phyloP scores from a whole-genome alignment of 768 basidiomycete species.

The Lentinula edodes region DNA sequence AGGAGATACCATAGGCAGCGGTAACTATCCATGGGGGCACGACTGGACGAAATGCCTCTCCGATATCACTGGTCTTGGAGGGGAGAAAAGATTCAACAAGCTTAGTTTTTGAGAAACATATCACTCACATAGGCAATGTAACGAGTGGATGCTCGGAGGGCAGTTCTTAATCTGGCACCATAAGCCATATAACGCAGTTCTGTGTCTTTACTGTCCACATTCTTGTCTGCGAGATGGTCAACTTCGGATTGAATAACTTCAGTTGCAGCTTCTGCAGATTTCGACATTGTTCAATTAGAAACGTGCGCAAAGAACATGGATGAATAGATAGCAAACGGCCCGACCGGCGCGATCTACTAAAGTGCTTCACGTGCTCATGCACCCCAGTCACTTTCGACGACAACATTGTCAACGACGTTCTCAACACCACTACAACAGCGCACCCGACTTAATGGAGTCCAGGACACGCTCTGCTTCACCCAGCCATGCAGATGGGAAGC shows the following conservation, averaged over 20 bases:
- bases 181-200: slow-evolving; percentile 72
- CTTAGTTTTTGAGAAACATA: not conserved
- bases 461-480: slow-evolving; percentile 37
- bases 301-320: slow-evolving; percentile 2
- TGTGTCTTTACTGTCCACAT: slow-evolving; percentile 64
- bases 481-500: slow-evolving; percentile 15
- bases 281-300: slow-evolving; percentile 5
- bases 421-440: slow-evolving; percentile 13
- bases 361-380: not conserved
- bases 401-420: slow-evolving; percentile 16
- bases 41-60: slow-evolving; percentile 79
- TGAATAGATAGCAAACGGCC: not conserved
- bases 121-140: slow-evolving; percentile 72
- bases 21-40: slow-evolving; percentile 67
- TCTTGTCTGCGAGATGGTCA: slow-evolving; percentile 52
- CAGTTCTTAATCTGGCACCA: slow-evolving; percentile 72
- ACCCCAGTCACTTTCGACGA: slow-evolving; percentile 2
- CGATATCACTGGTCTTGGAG: slow-evolving; percentile 69
- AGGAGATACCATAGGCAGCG: slow-evolving; percentile 77
- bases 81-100: slow-evolving; percentile 14
- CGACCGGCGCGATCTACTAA: not conserved
- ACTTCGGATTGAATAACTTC: slow-evolving; percentile 44
- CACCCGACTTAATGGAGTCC: slow-evolving; percentile 31
- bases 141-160: slow-evolving; percentile 59
- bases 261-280: slow-evolving; percentile 26